Base-by-base conservation (phyloP, 2,329 filamentous ascomycete genomes). In the Purpureocillium takamizusanense region DNA sequence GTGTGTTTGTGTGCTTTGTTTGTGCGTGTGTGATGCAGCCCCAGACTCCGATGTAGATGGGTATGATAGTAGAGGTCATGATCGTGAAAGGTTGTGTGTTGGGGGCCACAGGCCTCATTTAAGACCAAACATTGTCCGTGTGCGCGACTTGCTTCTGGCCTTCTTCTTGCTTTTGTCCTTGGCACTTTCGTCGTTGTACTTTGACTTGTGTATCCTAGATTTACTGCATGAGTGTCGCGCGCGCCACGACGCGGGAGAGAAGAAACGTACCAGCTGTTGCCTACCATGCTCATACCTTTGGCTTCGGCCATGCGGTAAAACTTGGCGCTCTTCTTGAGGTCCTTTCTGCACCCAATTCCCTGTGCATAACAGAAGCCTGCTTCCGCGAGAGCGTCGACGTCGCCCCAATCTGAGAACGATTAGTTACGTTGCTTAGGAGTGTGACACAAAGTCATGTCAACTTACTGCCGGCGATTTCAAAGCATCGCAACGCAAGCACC, bases 321-420 rank as follows among this genome's bases (percentile, higher is more conserved):
- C 44, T 78, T 84, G 42, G 92, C 90, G 36, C 86, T 90, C 65
- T 89, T 95, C 68, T 88, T 95, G 56, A 95, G 68, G 56, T 97
- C 86, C 64, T 97, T 98, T 70, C 92, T 95, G 59, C 86, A 94
- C 4, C 92, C 92, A 38, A 95, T 70, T 8, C 89, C 92, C 57
- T 97, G 81, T 1, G 88, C 86, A 54, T 97, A 98, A 65, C 90
- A 98, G 62, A 92, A 97, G 13, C 89, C 92, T 7, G 92, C 86
- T 64, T 98, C 92, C 7, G 88, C 83, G 42, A 98, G 72, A 16
- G 92, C 92, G 64, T 98, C 92, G 6, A 84, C 81, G 63, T 98
- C 92, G 27, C 92, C 92, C 92, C 92, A 98, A 46, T 76, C 78
- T 82, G 49, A 25, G 46, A 30, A 42, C 3, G 4, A 16, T 15